Base-by-base conservation (phyloP, 1,284 basidiomycete species). In the Sporisorium scitamineum region DNA sequence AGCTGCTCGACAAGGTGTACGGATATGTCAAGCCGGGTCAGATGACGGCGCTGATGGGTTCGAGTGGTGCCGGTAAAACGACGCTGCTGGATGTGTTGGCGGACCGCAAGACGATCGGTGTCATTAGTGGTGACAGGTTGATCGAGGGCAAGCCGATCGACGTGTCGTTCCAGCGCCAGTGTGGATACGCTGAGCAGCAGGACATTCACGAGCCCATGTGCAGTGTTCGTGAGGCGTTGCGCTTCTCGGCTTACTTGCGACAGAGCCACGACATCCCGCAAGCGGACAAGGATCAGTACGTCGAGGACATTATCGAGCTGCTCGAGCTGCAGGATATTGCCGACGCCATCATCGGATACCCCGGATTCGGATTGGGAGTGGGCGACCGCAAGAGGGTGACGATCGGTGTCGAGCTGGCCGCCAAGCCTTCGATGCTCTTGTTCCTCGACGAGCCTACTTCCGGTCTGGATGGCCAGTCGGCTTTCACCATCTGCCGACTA, bases 391-490 rank as follows among this genome's bases (percentile, higher is more conserved):
- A 95, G 86, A 89, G 90, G 52, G 93, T 90, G 29, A 90, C 89
- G 11, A 90, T 90, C 78, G 89, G 89, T 76, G 89, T 94, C 37
- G 93, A 94, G 82, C 86, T 93, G 26, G 92, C 92, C 24, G 91
- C 92, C 4, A 92, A 86, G 89, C 92, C 92, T 0, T 90, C 89
- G 80, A 87, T 94, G 3, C 87, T 95, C 0, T 88, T 95, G 26
- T 61, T 41, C 55, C 67, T 81, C 47, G 83, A 78, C 73, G 81
- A 82, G 64, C 86, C 75, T 47, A 93, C 92, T 0, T 93, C 92
- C 13, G 94, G 94, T 48, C 87, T 96, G 29, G 94, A 95, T 84
- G 94, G 93, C 2, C 93, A 95, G 83, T 92, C 91, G 54, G 93
- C 94, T 0, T 95, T 92, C 92, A 92, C 91, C 16, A 94, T 96